Evolutionary conservation across 2,329 filamentous ascomycete species (phyloP).

Genomic region (Fusarium buharicum): DNA sequence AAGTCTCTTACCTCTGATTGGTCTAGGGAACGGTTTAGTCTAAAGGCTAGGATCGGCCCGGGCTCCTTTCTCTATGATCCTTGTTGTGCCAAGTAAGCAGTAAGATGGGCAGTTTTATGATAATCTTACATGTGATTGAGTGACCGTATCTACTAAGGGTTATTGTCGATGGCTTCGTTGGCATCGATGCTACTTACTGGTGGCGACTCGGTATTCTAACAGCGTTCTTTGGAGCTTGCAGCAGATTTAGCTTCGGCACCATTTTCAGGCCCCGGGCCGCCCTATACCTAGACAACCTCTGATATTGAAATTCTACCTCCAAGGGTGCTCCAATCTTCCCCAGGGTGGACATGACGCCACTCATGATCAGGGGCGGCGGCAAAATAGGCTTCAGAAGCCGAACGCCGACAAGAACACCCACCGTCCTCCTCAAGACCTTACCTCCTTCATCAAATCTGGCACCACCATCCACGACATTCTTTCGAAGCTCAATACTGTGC

Average conservation of each 20-base stretch:
- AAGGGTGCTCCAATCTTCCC: conserved; percentile 37
- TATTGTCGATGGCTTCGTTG: conserved; percentile 9
- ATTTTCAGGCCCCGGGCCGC: conserved; percentile 53
- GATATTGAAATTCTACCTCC: conserved; percentile 45
- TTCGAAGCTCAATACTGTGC: conserved; percentile 45
- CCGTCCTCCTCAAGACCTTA: conserved; percentile 47
- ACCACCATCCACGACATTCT: conserved; percentile 51
- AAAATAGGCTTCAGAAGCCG: conserved; percentile 19
- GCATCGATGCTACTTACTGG: conserved; percentile 7
- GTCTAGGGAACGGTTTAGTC: background rate
- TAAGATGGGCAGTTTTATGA: background rate
- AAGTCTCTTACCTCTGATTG: background rate
- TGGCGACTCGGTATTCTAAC: conserved; percentile 39
- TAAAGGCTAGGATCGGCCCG: conserved; percentile 21
- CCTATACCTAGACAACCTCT: conserved; percentile 51
- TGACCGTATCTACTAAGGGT: background rate
- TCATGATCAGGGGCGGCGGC: conserved; percentile 6
- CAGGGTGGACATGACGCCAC: conserved; percentile 45
- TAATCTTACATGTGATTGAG: background rate
- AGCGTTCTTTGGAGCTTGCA: conserved; percentile 46
- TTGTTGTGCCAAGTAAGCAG: conserved; percentile 3
- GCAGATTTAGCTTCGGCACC: conserved; percentile 52
- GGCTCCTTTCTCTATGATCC: background rate
- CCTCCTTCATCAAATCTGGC: conserved; percentile 40
- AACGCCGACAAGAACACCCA: conserved; percentile 20